Evolutionary conservation across 768 basidiomycete species (phyloP).

Genomic region (Boletus edulis): DNA sequence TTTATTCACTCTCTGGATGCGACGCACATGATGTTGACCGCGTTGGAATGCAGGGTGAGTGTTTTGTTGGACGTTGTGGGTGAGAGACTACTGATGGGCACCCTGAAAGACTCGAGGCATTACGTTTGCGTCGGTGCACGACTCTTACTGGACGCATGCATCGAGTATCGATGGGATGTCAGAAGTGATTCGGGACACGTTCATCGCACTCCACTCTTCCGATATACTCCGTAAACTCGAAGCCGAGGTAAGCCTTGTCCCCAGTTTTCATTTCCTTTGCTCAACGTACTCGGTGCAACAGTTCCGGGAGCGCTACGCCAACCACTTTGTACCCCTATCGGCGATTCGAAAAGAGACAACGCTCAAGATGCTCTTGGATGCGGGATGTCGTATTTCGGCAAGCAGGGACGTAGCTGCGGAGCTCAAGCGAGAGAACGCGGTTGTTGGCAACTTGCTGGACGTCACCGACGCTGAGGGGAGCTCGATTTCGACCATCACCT

Average conservation of each 20-base stretch:
- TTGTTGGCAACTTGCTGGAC: constrained; percentile 35
- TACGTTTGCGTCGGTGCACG: constrained; percentile 94
- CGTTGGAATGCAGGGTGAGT: constrained; percentile 80
- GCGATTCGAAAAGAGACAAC: constrained; percentile 39
- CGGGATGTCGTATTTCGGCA: constrained; percentile 46
- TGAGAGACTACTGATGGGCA: constrained; percentile 3
- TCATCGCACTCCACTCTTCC: constrained; percentile 88
- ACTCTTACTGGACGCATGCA: constrained; percentile 99
- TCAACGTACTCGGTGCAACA: constrained; percentile 23
- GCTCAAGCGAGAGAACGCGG: constrained; percentile 12
- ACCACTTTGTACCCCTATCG: constrained; percentile 61
- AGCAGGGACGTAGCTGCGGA: constrained; percentile 39
- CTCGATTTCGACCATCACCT: constrained; percentile 27
- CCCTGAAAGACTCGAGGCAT: constrained; percentile 58
- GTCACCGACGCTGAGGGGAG: constrained; percentile 37
- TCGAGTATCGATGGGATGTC: constrained; percentile 86
- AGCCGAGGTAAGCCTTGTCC: constrained; percentile 55
- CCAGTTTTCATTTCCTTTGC: not conserved
- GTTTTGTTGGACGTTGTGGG: not conserved
- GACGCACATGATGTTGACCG: constrained; percentile 98
- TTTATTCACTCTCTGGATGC: constrained; percentile 98
- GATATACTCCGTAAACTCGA: constrained; percentile 75
- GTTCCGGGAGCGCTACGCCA: constrained; percentile 78
- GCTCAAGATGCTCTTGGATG: constrained; percentile 39
- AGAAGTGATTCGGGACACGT: constrained; percentile 84